Evolutionary conservation across 306 rosid genomes (phyloP).

Genomic region (Cyamopsis tetragonoloba): DNA sequence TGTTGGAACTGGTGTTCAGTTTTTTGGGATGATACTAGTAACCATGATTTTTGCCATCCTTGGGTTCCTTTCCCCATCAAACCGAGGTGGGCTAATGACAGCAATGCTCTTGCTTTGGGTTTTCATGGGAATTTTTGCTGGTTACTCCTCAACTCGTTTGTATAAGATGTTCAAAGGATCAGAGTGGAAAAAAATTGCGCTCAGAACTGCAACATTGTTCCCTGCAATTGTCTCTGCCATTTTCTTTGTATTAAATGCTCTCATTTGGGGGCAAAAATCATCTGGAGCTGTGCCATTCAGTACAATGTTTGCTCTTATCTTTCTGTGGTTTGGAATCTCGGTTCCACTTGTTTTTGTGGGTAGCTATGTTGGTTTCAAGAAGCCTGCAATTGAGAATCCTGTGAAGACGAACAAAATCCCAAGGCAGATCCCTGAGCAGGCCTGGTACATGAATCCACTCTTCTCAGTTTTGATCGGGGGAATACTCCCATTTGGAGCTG

Average conservation of each 20-base stretch:
- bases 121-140: slow-evolving; percentile 97
- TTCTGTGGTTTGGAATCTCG: slow-evolving; percentile 96
- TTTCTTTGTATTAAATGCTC: slow-evolving; percentile 69
- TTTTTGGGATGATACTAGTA: slow-evolving; percentile 84
- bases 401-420: slow-evolving; percentile 99
- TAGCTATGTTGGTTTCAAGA: slow-evolving; percentile 87
- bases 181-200: slow-evolving; percentile 84
- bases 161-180: slow-evolving; percentile 93
- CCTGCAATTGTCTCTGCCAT: slow-evolving; percentile 71
- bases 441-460: slow-evolving; percentile 96
- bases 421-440: slow-evolving; percentile 97
- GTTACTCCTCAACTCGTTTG: slow-evolving; percentile 77
- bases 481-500: slow-evolving; percentile 96
- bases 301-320: slow-evolving; percentile 93
- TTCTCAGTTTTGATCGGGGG: slow-evolving; percentile 94
- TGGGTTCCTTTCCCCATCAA: slow-evolving; percentile 96
- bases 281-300: slow-evolving; percentile 99
- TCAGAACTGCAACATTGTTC: slow-evolving; percentile 77
- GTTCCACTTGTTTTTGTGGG: slow-evolving; percentile 97
- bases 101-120: slow-evolving; percentile 97
- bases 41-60: slow-evolving; percentile 96
- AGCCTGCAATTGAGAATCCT: slow-evolving; percentile 93
- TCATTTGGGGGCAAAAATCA: slow-evolving; percentile 97
- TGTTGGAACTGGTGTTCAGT: slow-evolving; percentile 95
- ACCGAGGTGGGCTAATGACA: slow-evolving; percentile 97